Conservation (phyloP, 1,139 yeast genomes). For the Schwanniomyces etchellsii region DNA sequence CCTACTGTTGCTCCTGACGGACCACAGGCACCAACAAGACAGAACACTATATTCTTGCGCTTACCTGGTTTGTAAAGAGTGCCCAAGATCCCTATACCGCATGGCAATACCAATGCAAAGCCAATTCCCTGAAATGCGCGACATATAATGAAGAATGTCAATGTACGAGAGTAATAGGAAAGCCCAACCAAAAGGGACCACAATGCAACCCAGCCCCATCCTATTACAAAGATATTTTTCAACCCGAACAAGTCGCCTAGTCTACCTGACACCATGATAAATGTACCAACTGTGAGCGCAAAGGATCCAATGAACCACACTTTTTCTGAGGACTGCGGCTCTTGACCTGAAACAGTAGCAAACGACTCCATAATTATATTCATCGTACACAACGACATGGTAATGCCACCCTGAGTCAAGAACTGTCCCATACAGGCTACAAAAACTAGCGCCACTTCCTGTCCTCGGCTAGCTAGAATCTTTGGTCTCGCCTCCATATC, state of each 20-base stretch:
- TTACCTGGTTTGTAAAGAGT: constrained; percentile 39
- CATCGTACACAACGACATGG: constrained; percentile 37
- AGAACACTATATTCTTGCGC: constrained; percentile 47
- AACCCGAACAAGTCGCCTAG: constrained; percentile 64
- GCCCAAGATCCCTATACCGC: constrained; percentile 49
- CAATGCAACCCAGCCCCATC: constrained; percentile 42
- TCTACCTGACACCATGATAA: constrained; percentile 55
- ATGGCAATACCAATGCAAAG: constrained; percentile 47
- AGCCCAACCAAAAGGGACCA: constrained; percentile 51
- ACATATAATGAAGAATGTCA: constrained; percentile 41
- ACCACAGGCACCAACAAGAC: constrained; percentile 48
- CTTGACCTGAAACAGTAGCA: constrained; percentile 8
- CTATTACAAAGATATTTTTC: constrained; percentile 40
- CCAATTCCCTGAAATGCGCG: constrained; percentile 56
- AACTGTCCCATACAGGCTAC: constrained; percentile 36
- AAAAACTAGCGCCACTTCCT: constrained; percentile 25
- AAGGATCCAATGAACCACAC: constrained; percentile 57
- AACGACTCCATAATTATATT: constrained; percentile 29
- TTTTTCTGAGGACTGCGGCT: constrained; percentile 17
- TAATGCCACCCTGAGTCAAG: constrained; percentile 32
- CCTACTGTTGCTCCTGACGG: constrained; percentile 52
- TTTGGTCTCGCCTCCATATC: constrained; percentile 7
- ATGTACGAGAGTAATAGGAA: constrained; percentile 34
- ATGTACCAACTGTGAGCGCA: constrained; percentile 57
- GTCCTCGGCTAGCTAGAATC: constrained; percentile 13